A percentile compares a stretch with the other conserved stretches of the same genome.
phyloP scores from a whole-genome alignment of 176 grass and related monocot species.

The Carex parvula region DNA sequence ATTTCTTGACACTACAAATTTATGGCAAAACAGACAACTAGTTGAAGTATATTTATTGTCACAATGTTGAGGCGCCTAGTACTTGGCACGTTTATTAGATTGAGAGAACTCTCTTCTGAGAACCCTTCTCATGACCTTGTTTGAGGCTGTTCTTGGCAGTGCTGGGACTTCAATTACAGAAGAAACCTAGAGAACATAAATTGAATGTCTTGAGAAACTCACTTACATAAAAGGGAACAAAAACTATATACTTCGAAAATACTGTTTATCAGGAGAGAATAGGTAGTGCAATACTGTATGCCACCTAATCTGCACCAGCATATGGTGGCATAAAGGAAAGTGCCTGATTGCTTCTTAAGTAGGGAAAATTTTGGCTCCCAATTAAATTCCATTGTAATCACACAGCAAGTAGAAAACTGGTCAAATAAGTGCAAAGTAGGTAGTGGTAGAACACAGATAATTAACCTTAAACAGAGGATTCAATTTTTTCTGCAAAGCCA shows the following conservation, averaged over 20 bases:
- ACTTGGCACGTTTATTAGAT: slow-evolving; percentile 62
- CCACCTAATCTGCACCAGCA: background rate
- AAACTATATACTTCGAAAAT: background rate
- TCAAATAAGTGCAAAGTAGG: background rate
- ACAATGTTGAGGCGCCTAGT: slow-evolving; percentile 36
- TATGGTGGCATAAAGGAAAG: background rate
- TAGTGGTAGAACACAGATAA: background rate
- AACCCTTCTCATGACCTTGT: slow-evolving; percentile 95
- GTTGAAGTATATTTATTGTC: background rate
- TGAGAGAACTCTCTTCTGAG: slow-evolving; percentile 65
- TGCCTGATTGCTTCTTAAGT: background rate
- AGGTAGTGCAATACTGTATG: background rate
- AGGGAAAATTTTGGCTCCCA: background rate
- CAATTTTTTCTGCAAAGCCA: slow-evolving; percentile 74
- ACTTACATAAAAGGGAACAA: background rate
- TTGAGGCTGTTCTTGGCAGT: slow-evolving; percentile 84
- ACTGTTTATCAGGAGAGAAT: background rate
- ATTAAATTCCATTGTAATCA: background rate
- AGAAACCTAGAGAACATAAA: slow-evolving; percentile 56
- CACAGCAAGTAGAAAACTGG: background rate
- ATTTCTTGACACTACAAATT: background rate
- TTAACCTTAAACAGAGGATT: slow-evolving; percentile 92
- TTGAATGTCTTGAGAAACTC: background rate
- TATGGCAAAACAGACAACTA: background rate
- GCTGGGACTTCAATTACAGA: slow-evolving; percentile 52